Evolutionary conservation across 371 early-diverging fungal genomes (phyloP).

Genomic region (Rhizomucor miehei): DNA sequence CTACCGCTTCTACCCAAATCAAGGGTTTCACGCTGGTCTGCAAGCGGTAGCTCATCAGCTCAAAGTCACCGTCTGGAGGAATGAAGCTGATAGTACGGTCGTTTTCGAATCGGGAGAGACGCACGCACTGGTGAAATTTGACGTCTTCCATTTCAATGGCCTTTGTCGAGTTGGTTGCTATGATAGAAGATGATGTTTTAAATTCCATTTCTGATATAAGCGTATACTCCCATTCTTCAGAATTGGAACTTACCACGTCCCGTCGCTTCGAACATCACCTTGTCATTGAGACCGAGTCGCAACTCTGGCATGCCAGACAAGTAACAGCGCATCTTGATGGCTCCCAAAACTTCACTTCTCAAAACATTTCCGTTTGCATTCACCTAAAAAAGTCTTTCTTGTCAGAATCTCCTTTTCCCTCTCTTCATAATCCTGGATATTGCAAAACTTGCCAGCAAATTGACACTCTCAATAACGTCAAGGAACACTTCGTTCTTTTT

Average conservation of each 20-base stretch:
- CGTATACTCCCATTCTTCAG: no score
- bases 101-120: slow-evolving; percentile 91
- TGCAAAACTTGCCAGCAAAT: slow-evolving; percentile 72
- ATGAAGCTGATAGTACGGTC: slow-evolving; percentile 95
- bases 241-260: slow-evolving; percentile 80
- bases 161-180: slow-evolving; percentile 76
- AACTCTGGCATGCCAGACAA: slow-evolving; percentile 99
- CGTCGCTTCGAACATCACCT: slow-evolving; percentile 95
- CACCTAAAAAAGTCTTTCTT: slow-evolving; percentile 34
- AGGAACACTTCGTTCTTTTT: slow-evolving; percentile 98
- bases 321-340: slow-evolving; percentile 95
- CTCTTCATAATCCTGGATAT: not conserved
- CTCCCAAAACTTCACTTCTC: slow-evolving; percentile 94
- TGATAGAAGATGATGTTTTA: not conserved
- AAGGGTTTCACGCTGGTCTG: slow-evolving; percentile 93
- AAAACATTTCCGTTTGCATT: slow-evolving; percentile 95
- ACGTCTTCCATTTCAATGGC: slow-evolving; percentile 99
- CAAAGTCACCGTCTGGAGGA: slow-evolving; percentile 97
- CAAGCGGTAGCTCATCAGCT: slow-evolving; percentile 97
- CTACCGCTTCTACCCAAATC: slow-evolving; percentile 94
- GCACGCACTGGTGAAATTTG: slow-evolving; percentile 98
- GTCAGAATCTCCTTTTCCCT: no score
- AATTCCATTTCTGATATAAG: not conserved
- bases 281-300: slow-evolving; percentile 96
- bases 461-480: slow-evolving; percentile 97